Evolutionary conservation across 345 rosid species (phyloP), one percentile per base, ranked within the genome.

Genomic region (Lumnitzera racemosa): DNA sequence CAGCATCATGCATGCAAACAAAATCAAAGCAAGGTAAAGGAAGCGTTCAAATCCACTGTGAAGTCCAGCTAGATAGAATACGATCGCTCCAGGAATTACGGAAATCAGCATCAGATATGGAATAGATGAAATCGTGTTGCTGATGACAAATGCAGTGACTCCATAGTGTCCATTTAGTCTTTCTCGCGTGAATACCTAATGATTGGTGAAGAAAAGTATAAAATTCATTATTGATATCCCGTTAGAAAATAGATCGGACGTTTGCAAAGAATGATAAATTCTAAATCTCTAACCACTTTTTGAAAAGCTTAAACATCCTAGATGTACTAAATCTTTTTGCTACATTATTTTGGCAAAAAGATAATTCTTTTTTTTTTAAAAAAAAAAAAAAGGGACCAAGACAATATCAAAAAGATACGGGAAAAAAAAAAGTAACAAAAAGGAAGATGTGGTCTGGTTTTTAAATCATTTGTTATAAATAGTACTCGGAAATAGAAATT

Each of bases 101-200:
- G 60, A 24, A 3, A 63, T 55, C 60, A 63, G 24, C 53, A 63
- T n/a, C 53, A 63, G 20, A 56, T 55, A 63, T 20, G 60, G 54
- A 6, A 36, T 4, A n/a, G 67, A 55, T 12, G 67, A 55, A 2
- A 63, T 3, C 3, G 61, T 63, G 61, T 63, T 63, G 9, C 48
- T 25, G 17, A 63, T 16, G 60, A 55, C 54, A 16, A 63, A 63
- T 47, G 61, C 54, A 31, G 47, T 46, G 31, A 53, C 15, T 47
- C 47, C 61, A 4, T 64, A 64, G 49, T 64, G 68, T 24, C 68
- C 68, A 13, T 56, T 64, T 24, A 56, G 16, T 48, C 68, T 56
- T 64, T 64, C 68, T 10, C 61, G 31, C 0, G 61, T 17, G 47
- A 64, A 64, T 12, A 60, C 63, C 15, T 31, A 16, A 57, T 16